These are phyloP conservation scores for Fagopyrum esculentum DNA, from an alignment of 148 eudicot species.

Conservation along the genomic window DNA sequence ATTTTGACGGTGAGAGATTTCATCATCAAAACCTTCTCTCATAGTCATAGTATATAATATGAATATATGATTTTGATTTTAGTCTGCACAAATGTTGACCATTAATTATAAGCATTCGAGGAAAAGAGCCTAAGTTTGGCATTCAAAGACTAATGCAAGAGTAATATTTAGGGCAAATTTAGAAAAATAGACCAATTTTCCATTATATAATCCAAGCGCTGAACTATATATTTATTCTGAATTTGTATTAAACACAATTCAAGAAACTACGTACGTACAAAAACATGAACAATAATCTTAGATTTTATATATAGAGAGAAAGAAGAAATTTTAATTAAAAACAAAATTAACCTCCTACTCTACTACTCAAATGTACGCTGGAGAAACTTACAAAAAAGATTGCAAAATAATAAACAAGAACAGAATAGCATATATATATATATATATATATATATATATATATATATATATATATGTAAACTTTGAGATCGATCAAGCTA, in stretches of 20 bases:
- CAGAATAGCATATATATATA: neutral
- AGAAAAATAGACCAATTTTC: no score
- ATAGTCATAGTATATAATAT: no score
- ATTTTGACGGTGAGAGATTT: no score
- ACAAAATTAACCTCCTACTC: constrained; percentile 9
- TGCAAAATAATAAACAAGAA: neutral
- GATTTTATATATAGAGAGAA: neutral
- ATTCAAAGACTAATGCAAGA: no score
- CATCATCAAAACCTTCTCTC: no score
- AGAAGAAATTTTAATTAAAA: neutral
- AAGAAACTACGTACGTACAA: neutral
- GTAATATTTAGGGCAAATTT: no score
- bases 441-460: neutral
- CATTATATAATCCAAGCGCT: no score
- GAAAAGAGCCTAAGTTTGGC: no score
- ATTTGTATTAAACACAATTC: neutral
- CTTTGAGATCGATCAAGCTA: constrained; percentile 9
- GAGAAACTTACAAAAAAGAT: neutral
- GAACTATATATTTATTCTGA: neutral
- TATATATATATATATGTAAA: neutral
- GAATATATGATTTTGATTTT: no score
- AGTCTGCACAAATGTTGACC: no score
- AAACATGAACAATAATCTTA: neutral
- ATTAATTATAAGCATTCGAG: no score
- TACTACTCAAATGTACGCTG: constrained; percentile 10